Evolutionary conservation across 2,329 filamentous ascomycete genomes (phyloP).

Genomic region (Fusarium zealandicum): DNA sequence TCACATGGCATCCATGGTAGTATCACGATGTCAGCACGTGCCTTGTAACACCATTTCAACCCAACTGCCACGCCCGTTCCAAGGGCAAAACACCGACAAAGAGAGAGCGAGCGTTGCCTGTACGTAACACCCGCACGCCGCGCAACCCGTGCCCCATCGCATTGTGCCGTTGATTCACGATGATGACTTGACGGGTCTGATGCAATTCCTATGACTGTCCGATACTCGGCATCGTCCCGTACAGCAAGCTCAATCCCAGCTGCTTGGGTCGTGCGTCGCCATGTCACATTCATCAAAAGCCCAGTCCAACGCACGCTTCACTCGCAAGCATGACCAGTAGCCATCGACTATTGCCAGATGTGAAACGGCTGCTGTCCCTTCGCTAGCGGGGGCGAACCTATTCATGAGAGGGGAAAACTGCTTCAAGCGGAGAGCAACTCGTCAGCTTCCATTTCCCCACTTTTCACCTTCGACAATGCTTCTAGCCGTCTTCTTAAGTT

Average conservation of each 20-base stretch:
- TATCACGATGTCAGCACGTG: conserved; percentile 21
- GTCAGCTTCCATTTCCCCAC: conserved; percentile 18
- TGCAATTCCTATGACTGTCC: conserved; percentile 7
- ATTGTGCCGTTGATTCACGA: conserved; percentile 9
- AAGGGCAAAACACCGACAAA: conserved; percentile 12
- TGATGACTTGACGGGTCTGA: conserved; percentile 3
- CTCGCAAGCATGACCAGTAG: conserved; percentile 6
- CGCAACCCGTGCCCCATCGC: conserved; percentile 13
- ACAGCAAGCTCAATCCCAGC: conserved; percentile 21
- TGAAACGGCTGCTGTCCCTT: conserved; percentile 28
- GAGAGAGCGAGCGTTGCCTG: conserved; percentile 13
- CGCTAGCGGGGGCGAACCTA: conserved; percentile 2
- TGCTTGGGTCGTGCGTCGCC: conserved; percentile 25
- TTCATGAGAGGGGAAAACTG: conserved; percentile 16
- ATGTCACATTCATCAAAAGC: conserved; percentile 25
- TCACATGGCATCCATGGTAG: too few relatives aligned
- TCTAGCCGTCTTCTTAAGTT: conserved; percentile 34
- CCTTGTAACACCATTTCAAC: conserved; percentile 6
- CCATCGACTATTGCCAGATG: conserved; percentile 19
- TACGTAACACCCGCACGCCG: conserved; percentile 30
- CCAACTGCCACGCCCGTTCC: not conserved
- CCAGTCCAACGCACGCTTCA: conserved; percentile 6
- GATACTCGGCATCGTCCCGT: conserved; percentile 5
- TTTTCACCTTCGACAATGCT: conserved; percentile 30
- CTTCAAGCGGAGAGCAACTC: not conserved